Conservation (phyloP, 2,329 filamentous ascomycete species). For the Fusarium oligoseptatum region DNA sequence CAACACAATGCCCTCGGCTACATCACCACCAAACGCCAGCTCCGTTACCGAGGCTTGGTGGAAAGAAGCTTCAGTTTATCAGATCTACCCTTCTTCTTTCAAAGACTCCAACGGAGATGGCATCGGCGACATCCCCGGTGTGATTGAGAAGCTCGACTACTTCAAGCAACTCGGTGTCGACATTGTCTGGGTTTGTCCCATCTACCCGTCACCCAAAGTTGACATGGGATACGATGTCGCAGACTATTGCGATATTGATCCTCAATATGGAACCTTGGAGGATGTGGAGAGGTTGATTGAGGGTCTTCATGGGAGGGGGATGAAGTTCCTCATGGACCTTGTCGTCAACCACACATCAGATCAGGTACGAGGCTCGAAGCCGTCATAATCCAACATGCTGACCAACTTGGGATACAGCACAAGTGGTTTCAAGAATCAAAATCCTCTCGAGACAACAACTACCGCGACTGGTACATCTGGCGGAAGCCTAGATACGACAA, state of each 20-base stretch:
- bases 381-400: not conserved
- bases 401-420: not conserved
- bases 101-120: conserved; percentile 70
- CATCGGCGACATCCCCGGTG: conserved; percentile 72
- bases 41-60: conserved; percentile 57
- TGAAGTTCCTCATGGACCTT: conserved; percentile 80
- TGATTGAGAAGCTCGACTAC: conserved; percentile 72
- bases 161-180: conserved; percentile 72
- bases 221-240: conserved; percentile 81
- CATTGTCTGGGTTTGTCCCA: conserved; percentile 76
- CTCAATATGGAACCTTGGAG: conserved; percentile 74
- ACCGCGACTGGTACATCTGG: conserved; percentile 74
- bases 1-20: conserved; percentile 8
- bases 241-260: conserved; percentile 74
- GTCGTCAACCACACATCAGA: conserved; percentile 82
- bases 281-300: conserved; percentile 74
- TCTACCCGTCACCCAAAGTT: conserved; percentile 72
- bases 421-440: conserved; percentile 72
- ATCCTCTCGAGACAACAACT: conserved; percentile 68
- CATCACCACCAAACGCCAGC: not conserved
- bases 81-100: conserved; percentile 69
- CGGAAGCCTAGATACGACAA: conserved; percentile 60
- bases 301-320: conserved; percentile 69
- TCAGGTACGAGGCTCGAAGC: conserved; percentile 8
- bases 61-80: conserved; percentile 62